These are phyloP conservation scores for Drosera spatulata DNA, from an alignment of 179 eudicot genomes.

Conservation along the genomic window DNA sequence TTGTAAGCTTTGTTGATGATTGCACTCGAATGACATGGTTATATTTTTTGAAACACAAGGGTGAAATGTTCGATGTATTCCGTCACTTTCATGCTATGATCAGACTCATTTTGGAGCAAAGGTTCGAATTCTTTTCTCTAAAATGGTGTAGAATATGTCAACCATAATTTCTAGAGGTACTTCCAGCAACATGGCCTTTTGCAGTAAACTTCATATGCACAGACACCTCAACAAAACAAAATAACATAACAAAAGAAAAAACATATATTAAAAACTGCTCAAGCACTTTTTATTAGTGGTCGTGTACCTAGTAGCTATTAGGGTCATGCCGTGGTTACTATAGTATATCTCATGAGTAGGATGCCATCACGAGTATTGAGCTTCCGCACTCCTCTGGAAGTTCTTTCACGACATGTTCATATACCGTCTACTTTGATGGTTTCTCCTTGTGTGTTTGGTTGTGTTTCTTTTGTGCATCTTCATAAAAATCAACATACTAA, in stretches of 20 bases:
- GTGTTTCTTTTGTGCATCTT: not conserved
- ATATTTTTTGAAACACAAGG: not conserved
- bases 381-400: not conserved
- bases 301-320: not conserved
- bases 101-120: conserved; percentile 1
- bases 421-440: not conserved
- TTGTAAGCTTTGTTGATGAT: conserved; percentile 6
- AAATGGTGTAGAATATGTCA: conserved; percentile 7
- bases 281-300: not conserved
- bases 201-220: not conserved
- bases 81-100: not conserved
- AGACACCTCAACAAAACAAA: conserved; percentile 5
- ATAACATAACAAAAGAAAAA: not conserved
- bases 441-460: conserved; percentile 3
- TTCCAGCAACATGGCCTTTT: not conserved
- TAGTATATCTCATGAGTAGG: not conserved
- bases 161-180: not conserved
- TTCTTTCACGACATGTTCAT: not conserved
- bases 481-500: not conserved
- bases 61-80: not conserved
- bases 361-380: not conserved
- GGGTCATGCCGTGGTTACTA: not conserved
- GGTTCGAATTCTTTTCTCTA: not conserved
- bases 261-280: conserved; percentile 3
- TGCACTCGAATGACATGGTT: conserved; percentile 2